Evolutionary conservation across 2,329 filamentous ascomycete genomes (phyloP), one percentile per base, ranked within the genome.

Genomic region (Didymella glomerata): DNA sequence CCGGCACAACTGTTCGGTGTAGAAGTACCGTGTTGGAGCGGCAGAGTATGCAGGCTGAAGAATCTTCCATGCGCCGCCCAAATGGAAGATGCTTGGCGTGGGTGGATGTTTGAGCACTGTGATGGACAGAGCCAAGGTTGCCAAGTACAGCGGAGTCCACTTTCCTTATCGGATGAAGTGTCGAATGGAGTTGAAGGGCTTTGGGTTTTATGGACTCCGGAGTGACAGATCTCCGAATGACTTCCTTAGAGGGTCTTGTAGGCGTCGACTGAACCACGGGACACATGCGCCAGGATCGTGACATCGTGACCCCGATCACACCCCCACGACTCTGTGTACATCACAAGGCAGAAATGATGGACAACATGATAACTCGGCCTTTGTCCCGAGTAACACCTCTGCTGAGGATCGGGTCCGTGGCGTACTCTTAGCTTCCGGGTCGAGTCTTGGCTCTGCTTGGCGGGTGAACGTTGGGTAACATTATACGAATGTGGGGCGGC

Each of bases 71-170:
- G 45, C 30, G 46, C 34, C 54, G 42, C 47, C 55, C 24, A 10
- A 44, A 40, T 44, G 55, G 40, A 38, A 40, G 27, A 32, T 38
- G 40, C 63, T 67, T 68, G 66, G 64, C 61, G 54, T 59, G 57
- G 56, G 59, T 61, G 63, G 63, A 59, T 51, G 52, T 52, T 52
- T 68, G 71, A 72, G 70, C 54, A 75, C 72, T 71, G 41, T 74
- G 72, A 69, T 73, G 72, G 62, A 59, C 45, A 50, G 46, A 34
- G 57, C 57, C 51, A 60, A 60, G 56, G 48, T 41, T 52, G 57
- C 57, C 57, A 60, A 60, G 57, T 45, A 54, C 48, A 32, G 51
- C 46, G 51, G 57, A 60, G 48, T 59, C 62, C 63, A 63, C 65
- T 46, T 56, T 51, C 32, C 49, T 51, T 47, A 54, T 61, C 63